These are phyloP conservation scores for Talaromyces albobiverticillius DNA, from an alignment of 2,329 filamentous ascomycete genomes.

Conservation along the genomic window DNA sequence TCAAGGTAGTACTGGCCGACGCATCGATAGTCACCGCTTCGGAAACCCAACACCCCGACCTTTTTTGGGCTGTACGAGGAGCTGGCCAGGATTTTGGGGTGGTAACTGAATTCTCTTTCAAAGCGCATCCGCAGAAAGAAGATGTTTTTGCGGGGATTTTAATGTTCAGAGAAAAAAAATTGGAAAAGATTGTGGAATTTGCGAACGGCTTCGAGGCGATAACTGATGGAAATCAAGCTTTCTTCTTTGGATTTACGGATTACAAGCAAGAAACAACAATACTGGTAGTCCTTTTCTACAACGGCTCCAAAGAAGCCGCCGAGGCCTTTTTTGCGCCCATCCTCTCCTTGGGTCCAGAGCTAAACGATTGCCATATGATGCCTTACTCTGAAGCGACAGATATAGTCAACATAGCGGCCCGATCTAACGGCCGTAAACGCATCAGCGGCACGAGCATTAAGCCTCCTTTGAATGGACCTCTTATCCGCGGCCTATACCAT, in stretches of 20 bases:
- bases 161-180: slow-evolving; percentile 41
- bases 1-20: slow-evolving; percentile 48
- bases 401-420: slow-evolving; percentile 35
- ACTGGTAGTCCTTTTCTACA: slow-evolving; percentile 40
- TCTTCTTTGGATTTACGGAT: slow-evolving; percentile 62
- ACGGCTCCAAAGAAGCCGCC: slow-evolving; percentile 37
- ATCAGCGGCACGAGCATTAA: slow-evolving; percentile 47
- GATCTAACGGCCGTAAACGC: slow-evolving; percentile 39
- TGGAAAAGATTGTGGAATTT: slow-evolving; percentile 58
- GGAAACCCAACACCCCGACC: slow-evolving; percentile 25
- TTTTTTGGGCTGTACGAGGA: slow-evolving; percentile 35
- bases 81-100: slow-evolving; percentile 37
- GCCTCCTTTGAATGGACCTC: slow-evolving; percentile 37
- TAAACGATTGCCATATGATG: slow-evolving; percentile 38
- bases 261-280: slow-evolving; percentile 59
- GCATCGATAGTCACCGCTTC: slow-evolving; percentile 29
- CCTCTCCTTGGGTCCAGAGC: slow-evolving; percentile 35
- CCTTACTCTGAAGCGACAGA: slow-evolving; percentile 44
- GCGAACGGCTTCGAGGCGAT: slow-evolving; percentile 50
- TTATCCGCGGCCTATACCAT: slow-evolving; percentile 30
- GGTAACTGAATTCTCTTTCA: slow-evolving; percentile 35
- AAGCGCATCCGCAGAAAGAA: slow-evolving; percentile 34
- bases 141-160: slow-evolving; percentile 58
- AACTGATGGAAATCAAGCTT: slow-evolving; percentile 46
- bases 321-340: slow-evolving; percentile 35